Conservation (phyloP, 768 basidiomycete genomes). For the Suillus tomentosus region DNA sequence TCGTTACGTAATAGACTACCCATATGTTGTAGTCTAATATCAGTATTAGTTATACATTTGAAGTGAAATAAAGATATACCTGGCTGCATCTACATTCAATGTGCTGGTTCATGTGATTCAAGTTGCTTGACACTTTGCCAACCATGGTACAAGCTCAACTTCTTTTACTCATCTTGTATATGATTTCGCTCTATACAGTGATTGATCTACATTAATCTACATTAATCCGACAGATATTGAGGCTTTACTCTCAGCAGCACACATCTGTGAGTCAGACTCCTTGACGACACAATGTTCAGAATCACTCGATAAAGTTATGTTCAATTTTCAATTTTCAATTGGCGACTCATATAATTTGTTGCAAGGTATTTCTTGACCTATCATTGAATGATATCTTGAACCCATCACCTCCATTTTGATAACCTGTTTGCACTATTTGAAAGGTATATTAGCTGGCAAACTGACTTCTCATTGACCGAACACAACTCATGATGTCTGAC, state of each 20-base stretch:
- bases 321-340: neutral
- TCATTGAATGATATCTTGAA: too few relatives aligned
- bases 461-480: neutral
- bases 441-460: slow-evolving; percentile 1
- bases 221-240: neutral
- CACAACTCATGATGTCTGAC: slow-evolving; percentile 1
- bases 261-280: neutral
- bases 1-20: too few relatives aligned
- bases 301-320: neutral
- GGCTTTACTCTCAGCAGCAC: neutral
- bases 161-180: neutral
- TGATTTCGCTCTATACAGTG: too few relatives aligned
- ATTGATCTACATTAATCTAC: too few relatives aligned
- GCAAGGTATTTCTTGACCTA: neutral
- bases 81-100: neutral
- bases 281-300: neutral
- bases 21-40: neutral
- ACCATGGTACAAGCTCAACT: neutral
- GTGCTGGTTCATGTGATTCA: neutral
- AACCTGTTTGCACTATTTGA: neutral
- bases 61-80: neutral
- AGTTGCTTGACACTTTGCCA: neutral
- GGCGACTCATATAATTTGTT: neutral
- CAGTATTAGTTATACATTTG: neutral
- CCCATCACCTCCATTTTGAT: neutral